Conservation (phyloP, 768 basidiomycete species). For the Rhizopogon sp. region DNA sequence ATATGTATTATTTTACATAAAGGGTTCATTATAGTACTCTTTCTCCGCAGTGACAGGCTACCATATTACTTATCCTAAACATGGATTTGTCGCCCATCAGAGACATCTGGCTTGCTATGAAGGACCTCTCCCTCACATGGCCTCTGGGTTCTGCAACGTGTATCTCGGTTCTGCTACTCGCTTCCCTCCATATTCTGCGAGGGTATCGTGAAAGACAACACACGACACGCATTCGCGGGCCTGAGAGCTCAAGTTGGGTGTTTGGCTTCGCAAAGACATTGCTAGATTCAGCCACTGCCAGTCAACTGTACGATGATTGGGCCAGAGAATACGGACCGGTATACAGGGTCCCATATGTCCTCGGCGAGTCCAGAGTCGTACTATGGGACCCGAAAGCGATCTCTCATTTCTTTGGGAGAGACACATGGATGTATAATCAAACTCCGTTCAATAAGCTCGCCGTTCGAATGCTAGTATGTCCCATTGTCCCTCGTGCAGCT, state of each 20-base stretch:
- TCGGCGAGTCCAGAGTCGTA: slow-evolving; percentile 30
- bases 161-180: not conserved
- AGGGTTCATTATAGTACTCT: too few species aligned
- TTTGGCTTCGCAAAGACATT: slow-evolving; percentile 32
- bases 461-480: slow-evolving; percentile 36
- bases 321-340: slow-evolving; percentile 38
- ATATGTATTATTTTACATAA: too few species aligned
- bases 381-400: slow-evolving; percentile 43
- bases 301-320: slow-evolving; percentile 38
- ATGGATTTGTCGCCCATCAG: not conserved
- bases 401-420: slow-evolving; percentile 42
- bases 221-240: slow-evolving; percentile 34
- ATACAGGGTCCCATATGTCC: slow-evolving; percentile 30
- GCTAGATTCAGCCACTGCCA: slow-evolving; percentile 22
- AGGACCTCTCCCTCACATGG: not conserved
- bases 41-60: too few species aligned
- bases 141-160: not conserved
- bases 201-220: not conserved
- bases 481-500: not conserved
- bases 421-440: slow-evolving; percentile 42
- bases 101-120: not conserved
- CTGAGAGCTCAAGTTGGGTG: slow-evolving; percentile 32
- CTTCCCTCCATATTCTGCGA: not conserved
- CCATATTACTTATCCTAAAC: not conserved
- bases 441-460: slow-evolving; percentile 29